A percentile compares a stretch with the other conserved stretches of the same genome.
phyloP scores from a whole-genome alignment of 345 rosid species.

The sweet orange (Citrus sinensis) region DNA sequence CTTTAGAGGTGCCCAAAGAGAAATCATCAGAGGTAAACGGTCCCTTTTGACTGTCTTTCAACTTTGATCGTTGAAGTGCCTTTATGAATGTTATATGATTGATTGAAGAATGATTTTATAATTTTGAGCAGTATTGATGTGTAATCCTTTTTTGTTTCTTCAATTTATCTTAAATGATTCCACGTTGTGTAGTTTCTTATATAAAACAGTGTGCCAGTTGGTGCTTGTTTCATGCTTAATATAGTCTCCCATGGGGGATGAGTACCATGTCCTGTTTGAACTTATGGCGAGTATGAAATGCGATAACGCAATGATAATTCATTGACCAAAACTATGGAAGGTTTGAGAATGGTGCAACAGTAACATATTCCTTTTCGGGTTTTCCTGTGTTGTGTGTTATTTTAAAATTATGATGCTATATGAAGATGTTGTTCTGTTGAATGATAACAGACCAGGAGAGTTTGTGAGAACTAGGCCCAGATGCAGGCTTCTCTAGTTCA shows the following conservation, averaged over 20 bases:
- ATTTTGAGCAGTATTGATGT: background rate
- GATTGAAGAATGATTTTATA: background rate
- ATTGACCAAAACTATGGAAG: background rate
- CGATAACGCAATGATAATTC: background rate
- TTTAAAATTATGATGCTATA: background rate
- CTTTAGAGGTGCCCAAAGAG: constrained; percentile 51
- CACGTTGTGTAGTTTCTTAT: background rate
- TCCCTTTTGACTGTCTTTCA: constrained; percentile 1
- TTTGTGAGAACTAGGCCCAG: background rate
- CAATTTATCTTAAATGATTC: background rate
- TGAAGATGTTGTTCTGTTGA: background rate
- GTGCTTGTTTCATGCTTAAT: background rate
- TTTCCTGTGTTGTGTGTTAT: background rate
- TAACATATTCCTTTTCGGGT: background rate
- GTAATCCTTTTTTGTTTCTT: background rate
- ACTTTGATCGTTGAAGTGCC: background rate
- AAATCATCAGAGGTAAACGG: constrained; percentile 56
- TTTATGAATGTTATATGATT: background rate
- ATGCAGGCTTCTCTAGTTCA: background rate
- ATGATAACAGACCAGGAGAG: background rate
- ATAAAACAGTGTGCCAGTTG: background rate
- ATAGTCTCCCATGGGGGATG: background rate
- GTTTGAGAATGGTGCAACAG: background rate
- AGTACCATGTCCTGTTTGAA: background rate
- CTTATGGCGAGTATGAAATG: background rate